Evolutionary conservation across 495 filamentous ascomycete species (phyloP).

Genomic region (Cercophora scortea): DNA sequence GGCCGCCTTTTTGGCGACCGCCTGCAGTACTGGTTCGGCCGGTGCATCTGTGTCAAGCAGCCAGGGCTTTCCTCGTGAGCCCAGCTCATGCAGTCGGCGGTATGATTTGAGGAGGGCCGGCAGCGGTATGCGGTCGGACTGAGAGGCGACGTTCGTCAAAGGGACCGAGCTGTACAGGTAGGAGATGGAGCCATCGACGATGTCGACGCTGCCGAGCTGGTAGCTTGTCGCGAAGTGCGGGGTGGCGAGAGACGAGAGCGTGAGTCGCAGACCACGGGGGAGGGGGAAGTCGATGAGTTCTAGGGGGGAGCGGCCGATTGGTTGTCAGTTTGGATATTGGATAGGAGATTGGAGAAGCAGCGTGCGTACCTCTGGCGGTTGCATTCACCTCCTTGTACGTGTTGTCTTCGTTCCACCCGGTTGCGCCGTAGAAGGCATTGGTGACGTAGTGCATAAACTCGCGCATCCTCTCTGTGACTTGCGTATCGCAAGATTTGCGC

Average conservation of each 20-base stretch:
- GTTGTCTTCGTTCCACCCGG: conserved; percentile 88
- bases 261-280: conserved; percentile 69
- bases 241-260: conserved; percentile 82
- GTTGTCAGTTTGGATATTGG: neutral
- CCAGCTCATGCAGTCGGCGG: conserved; percentile 32
- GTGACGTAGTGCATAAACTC: conserved; percentile 98
- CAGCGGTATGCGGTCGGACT: conserved; percentile 39
- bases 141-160: conserved; percentile 42
- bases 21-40: neutral
- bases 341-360: neutral
- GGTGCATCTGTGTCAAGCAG: neutral
- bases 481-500: conserved; percentile 11
- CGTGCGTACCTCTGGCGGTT: conserved; percentile 64
- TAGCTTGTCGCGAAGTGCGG: conserved; percentile 90
- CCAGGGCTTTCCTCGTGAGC: conserved; percentile 6
- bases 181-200: conserved; percentile 85
- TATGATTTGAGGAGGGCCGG: conserved; percentile 40
- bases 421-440: conserved; percentile 79
- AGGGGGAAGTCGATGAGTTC: conserved; percentile 79
- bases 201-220: conserved; percentile 70
- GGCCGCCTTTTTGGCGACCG: neutral
- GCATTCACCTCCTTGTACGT: conserved; percentile 82
- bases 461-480: conserved; percentile 54
- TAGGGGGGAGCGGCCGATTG: conserved; percentile 21
- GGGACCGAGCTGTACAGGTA: conserved; percentile 83